These are phyloP conservation scores for Calocybe cyanea DNA, from an alignment of 768 basidiomycete species.

Conservation along the genomic window DNA sequence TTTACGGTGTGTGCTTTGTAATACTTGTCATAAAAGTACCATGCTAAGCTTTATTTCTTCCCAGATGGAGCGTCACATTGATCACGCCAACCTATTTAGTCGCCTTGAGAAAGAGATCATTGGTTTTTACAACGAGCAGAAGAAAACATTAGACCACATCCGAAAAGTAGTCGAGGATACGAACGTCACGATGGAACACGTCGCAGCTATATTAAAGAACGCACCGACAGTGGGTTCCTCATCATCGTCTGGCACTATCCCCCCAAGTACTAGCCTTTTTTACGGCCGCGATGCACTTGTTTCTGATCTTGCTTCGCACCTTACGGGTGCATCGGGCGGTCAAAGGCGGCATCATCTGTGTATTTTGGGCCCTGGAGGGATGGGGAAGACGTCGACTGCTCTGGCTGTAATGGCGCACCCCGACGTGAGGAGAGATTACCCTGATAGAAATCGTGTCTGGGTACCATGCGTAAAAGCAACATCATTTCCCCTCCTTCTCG, in stretches of 20 bases:
- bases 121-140: slow-evolving; percentile 3
- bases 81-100: background rate
- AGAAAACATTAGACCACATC: background rate
- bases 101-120: slow-evolving; percentile 3
- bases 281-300: slow-evolving; percentile 19
- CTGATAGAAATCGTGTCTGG: slow-evolving; percentile 18
- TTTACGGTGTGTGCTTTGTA: slow-evolving; percentile 9
- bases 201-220: background rate
- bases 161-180: too few species aligned
- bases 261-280: slow-evolving; percentile 9
- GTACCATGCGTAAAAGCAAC: slow-evolving; percentile 27
- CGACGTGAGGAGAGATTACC: slow-evolving; percentile 14
- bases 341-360: slow-evolving; percentile 14
- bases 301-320: slow-evolving; percentile 9
- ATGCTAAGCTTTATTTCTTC: background rate
- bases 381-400: slow-evolving; percentile 30
- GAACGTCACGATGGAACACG: too few species aligned
- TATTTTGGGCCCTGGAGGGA: slow-evolving; percentile 29
- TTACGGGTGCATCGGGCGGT: background rate
- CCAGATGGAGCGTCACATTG: slow-evolving; percentile 4
- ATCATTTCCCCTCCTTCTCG: slow-evolving; percentile 20
- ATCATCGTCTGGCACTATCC: background rate
- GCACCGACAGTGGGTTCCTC: too few species aligned
- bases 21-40: background rate
- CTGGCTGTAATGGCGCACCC: slow-evolving; percentile 22